Evolutionary conservation across 2,329 filamentous ascomycete genomes (phyloP).

Genomic region (Talaromyces sp.): DNA sequence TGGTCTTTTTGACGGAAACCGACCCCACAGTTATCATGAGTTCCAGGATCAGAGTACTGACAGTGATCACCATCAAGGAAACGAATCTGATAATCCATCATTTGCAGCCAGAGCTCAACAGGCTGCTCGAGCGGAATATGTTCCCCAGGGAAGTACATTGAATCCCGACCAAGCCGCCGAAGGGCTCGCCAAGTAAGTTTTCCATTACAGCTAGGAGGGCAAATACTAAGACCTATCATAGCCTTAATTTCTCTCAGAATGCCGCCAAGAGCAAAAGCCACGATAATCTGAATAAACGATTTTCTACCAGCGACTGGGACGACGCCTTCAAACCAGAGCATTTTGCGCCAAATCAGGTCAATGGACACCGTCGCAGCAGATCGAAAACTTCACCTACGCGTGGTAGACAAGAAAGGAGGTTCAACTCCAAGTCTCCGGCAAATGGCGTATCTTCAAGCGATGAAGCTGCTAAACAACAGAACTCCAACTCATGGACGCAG

Average conservation of each 20-base stretch:
- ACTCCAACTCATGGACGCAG: constrained; percentile 34
- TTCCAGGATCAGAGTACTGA: constrained; percentile 31
- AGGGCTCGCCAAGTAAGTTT: constrained; percentile 7
- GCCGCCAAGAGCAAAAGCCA: constrained; percentile 36
- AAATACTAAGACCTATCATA: constrained; percentile 2
- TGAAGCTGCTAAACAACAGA: constrained; percentile 27
- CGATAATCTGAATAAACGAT: constrained; percentile 38
- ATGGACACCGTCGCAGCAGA: constrained; percentile 25
- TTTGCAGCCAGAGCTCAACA: constrained; percentile 23
- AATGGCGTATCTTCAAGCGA: constrained; percentile 22
- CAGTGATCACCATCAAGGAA: constrained; percentile 30
- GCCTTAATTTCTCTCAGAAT: constrained; percentile 15
- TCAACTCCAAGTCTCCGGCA: constrained; percentile 21
- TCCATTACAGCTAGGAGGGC: background rate
- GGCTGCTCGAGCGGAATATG: background rate
- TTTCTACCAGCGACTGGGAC: constrained; percentile 45
- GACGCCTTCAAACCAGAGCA: constrained; percentile 40
- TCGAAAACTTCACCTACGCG: constrained; percentile 23
- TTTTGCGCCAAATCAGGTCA: constrained; percentile 34
- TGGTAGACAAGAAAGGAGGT: constrained; percentile 23
- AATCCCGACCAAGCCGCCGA: constrained; percentile 5
- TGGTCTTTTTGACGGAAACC: constrained; percentile 24
- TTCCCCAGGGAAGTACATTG: background rate
- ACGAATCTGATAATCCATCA: constrained; percentile 26
- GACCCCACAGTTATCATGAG: constrained; percentile 22